Conservation (phyloP, 31 red algal genomes). For the Odonthalia washingtoniensis region DNA sequence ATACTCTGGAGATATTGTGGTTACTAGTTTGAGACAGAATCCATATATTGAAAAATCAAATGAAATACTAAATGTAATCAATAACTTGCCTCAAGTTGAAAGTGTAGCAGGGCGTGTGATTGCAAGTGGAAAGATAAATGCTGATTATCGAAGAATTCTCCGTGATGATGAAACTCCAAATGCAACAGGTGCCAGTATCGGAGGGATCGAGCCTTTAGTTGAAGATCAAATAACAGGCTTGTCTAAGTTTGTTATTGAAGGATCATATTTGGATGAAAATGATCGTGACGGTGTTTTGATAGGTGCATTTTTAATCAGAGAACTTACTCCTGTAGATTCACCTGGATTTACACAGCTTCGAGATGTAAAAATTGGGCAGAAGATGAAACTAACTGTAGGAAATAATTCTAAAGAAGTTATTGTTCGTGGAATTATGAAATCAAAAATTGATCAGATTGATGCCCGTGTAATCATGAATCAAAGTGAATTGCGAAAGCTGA, state of each 20-base stretch:
- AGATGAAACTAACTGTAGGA: conserved; percentile 12
- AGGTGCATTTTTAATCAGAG: not conserved
- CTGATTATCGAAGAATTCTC: not conserved
- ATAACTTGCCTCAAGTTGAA: not conserved
- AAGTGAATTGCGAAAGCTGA: not conserved
- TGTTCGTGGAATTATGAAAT: not conserved
- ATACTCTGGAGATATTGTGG: not conserved
- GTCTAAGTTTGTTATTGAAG: conserved; percentile 13
- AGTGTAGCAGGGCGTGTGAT: not conserved
- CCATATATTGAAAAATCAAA: not conserved
- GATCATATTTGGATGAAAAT: not conserved
- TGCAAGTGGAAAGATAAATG: not conserved
- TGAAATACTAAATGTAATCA: not conserved
- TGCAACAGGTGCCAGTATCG: not conserved
- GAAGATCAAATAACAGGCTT: not conserved
- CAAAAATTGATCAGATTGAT: conserved; percentile 8
- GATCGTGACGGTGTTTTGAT: not conserved
- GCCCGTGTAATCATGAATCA: not conserved
- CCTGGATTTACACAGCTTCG: not conserved
- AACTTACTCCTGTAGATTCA: not conserved
- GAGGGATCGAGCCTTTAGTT: not conserved
- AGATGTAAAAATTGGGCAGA: conserved; percentile 2
- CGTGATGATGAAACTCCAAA: not conserved
- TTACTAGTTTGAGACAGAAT: not conserved
- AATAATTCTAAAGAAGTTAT: not conserved